Evolutionary conservation across 805 yeast genomes (phyloP).

Genomic region (Starmerella scarabaei): DNA sequence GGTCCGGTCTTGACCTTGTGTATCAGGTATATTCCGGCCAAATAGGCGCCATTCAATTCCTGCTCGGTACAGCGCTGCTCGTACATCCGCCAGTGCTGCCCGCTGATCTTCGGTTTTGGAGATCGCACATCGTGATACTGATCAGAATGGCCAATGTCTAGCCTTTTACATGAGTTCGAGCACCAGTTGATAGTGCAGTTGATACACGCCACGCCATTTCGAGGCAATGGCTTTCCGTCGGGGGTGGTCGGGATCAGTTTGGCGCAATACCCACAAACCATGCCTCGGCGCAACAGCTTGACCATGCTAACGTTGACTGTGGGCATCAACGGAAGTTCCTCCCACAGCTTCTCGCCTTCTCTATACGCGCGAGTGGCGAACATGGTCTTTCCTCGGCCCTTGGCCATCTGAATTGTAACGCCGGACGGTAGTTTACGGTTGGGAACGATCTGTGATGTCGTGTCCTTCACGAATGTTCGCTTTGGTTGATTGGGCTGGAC

Average conservation of each 20-base stretch:
- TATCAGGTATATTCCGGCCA: constrained; percentile 47
- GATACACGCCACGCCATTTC: constrained; percentile 30
- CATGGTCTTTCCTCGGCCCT: constrained; percentile 48
- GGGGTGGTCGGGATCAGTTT: constrained; percentile 31
- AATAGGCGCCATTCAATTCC: constrained; percentile 57
- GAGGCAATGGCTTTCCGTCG: constrained; percentile 21
- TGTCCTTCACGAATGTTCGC: constrained; percentile 42
- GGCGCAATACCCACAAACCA: constrained; percentile 66
- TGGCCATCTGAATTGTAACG: constrained; percentile 38
- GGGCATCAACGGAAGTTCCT: constrained; percentile 46
- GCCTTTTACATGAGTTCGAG: constrained; percentile 43
- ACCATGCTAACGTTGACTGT: constrained; percentile 59
- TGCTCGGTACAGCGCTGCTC: constrained; percentile 51
- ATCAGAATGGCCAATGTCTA: constrained; percentile 40
- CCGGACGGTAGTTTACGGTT: constrained; percentile 28
- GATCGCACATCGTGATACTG: constrained; percentile 43
- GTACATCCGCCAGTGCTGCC: constrained; percentile 38
- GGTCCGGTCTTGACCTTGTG: constrained; percentile 20
- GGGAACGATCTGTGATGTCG: constrained; percentile 40
- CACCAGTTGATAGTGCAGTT: constrained; percentile 70
- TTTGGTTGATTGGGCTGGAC: constrained; percentile 34
- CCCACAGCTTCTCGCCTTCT: constrained; percentile 46
- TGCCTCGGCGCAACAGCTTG: constrained; percentile 44
- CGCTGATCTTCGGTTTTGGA: constrained; percentile 22
- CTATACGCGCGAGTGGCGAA: constrained; percentile 37